Conservation (phyloP, 176 grass and related monocot species). For the Phoenix roebelenii region DNA sequence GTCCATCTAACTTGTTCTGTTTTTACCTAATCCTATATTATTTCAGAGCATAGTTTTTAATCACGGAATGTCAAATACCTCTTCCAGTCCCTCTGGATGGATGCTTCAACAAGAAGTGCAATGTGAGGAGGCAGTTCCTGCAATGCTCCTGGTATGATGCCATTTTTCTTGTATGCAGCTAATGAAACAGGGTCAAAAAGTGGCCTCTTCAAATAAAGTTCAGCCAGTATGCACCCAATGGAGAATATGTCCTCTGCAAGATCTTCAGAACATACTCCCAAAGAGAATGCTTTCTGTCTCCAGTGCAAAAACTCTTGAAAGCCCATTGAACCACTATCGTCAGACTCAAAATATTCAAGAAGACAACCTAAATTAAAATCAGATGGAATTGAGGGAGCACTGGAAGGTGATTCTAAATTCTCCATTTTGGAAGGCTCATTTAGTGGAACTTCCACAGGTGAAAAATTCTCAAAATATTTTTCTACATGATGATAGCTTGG, state of each 20-base stretch:
- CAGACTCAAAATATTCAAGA: conserved; percentile 71
- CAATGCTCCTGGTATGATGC: conserved; percentile 46
- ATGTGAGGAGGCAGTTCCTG: conserved; percentile 77
- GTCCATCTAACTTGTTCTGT: too few relatives aligned
- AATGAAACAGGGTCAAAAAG: conserved; percentile 69
- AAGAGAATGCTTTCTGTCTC: conserved; percentile 46
- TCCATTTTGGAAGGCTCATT: conserved; percentile 14
- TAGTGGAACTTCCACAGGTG: conserved; percentile 23
- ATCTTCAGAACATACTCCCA: conserved; percentile 29
- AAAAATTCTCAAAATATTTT: conserved; percentile 21
- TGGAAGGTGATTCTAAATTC: conserved; percentile 19
- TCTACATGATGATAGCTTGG: conserved; percentile 51
- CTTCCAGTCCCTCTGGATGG: conserved; percentile 68
- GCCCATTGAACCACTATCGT: conserved; percentile 40
- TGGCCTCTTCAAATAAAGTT: conserved; percentile 73
- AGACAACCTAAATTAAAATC: conserved; percentile 57
- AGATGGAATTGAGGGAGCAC: conserved; percentile 18
- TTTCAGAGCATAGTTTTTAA: too few relatives aligned
- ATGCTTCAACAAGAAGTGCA: conserved; percentile 71
- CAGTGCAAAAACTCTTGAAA: conserved; percentile 76
- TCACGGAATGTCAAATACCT: conserved; percentile 32
- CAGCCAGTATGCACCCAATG: conserved; percentile 73
- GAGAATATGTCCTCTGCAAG: conserved; percentile 75
- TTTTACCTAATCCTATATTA: too few relatives aligned
- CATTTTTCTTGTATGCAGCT: conserved; percentile 79